A percentile compares a stretch with the other conserved stretches of the same genome.
These are phyloP conservation scores for Camillea tinctor DNA, from an alignment of 2,329 filamentous ascomycete genomes.

Conservation along the genomic window DNA sequence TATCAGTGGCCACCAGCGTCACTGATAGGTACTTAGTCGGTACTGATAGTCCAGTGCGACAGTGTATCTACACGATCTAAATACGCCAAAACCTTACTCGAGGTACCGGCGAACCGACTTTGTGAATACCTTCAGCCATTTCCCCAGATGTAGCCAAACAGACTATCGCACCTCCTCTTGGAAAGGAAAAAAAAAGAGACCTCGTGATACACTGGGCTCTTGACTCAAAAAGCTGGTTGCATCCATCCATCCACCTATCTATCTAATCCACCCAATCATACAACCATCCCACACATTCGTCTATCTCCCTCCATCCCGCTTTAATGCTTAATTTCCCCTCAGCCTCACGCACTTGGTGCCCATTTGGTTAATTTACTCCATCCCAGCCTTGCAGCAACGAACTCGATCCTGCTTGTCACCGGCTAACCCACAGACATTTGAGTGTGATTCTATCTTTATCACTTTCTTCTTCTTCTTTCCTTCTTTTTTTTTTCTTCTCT, in stretches of 20 bases:
- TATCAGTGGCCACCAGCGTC: neutral
- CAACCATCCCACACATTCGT: neutral
- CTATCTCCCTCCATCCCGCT: neutral
- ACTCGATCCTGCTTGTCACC: neutral
- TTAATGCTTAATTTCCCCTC: neutral
- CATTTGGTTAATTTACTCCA: neutral
- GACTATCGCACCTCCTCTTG: neutral
- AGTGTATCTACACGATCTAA: neutral
- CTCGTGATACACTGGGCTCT: neutral
- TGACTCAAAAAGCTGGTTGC: neutral
- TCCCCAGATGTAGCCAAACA: neutral
- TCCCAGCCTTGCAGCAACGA: neutral
- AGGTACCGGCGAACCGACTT: neutral
- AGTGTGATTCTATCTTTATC: too few relatives aligned
- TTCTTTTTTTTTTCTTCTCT: too few relatives aligned
- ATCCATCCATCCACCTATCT: too few relatives aligned
- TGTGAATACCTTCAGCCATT: neutral
- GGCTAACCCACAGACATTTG: neutral
- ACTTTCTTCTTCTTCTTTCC: too few relatives aligned
- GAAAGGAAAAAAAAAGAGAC: neutral
- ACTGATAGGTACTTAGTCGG: conserved; percentile 1
- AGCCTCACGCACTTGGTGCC: neutral
- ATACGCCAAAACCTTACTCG: conserved; percentile 2
- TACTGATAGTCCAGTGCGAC: neutral
- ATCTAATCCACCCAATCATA: too few relatives aligned